phyloP scores from a whole-genome alignment of 305 asterid genomes.

The Solanum hybrid region DNA sequence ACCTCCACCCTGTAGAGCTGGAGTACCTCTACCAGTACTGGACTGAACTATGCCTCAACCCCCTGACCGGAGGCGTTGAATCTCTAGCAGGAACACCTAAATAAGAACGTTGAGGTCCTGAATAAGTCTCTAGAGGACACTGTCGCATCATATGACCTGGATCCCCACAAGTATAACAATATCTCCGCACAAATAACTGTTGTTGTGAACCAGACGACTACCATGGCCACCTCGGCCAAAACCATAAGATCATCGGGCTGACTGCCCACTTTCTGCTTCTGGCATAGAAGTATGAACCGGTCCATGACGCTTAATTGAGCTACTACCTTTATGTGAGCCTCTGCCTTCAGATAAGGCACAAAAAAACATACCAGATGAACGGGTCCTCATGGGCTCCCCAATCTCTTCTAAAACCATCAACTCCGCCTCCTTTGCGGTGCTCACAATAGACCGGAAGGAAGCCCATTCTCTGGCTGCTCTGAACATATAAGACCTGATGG shows the following conservation, averaged over 20 bases:
- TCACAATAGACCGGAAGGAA: not conserved
- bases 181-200: not conserved
- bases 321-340: not conserved
- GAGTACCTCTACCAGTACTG: not conserved
- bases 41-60: not conserved
- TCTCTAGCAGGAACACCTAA: not conserved
- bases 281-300: not conserved
- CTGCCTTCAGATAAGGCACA: not conserved
- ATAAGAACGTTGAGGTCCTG: not conserved
- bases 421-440: not conserved
- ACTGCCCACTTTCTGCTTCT: not conserved
- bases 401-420: not conserved
- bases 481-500: not conserved
- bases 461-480: not conserved
- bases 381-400: not conserved
- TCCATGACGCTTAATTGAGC: not conserved
- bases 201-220: not conserved
- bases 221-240: not conserved
- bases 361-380: not conserved
- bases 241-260: not conserved
- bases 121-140: too few relatives aligned
- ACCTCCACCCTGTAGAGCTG: not conserved
- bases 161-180: not conserved
- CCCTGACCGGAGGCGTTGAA: not conserved
- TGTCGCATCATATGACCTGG: not conserved